Evolutionary conservation across 495 filamentous ascomycete genomes (phyloP), one percentile per base, ranked within the genome.

Genomic region (Podospora australis): DNA sequence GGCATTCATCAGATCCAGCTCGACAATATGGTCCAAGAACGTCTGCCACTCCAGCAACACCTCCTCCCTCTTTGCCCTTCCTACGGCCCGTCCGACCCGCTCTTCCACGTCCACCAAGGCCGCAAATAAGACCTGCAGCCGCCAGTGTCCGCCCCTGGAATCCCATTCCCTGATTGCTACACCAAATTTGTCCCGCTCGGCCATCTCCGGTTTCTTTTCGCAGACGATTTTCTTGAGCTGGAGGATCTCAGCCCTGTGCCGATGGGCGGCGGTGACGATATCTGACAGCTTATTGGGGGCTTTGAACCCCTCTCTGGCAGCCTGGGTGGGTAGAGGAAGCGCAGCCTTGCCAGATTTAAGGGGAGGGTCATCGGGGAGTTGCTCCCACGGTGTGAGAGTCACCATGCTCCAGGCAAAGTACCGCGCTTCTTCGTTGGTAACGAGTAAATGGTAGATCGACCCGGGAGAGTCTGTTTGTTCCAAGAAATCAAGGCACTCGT

Each of bases 121-220:
- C 4, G 84, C 74, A 57, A 82, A 81, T 25, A 95, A 52, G 2
- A 86, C 74, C 56, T 88, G 87, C 26, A 81, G 69, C 58, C 80
- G 75, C 92, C 92, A 97, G 48, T 83, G 64, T 1, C 77, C 73
- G 22, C 74, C 71, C 35, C 52, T 63, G 7, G 66, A 39, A 46
- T 83, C 82, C 86, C 91, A 92, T 4, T 70, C 63, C n/a, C 87
- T 78, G 52, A 98, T 84, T 1, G 74, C 76, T 76, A 90, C 80
- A 2, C 91, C 90, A 19, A 91, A 70, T 2, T 53, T 64, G 34
- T 71, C 70, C 43, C 74, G 66, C 43, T 71, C 65, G 0, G 53
- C 25, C 26, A 59, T 54, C 9, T 35, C 54, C 7, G 67, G 40
- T 11, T 64, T 60, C 2, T 73, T 62, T 1, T 71, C 64, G 9